A percentile compares a stretch with the other conserved stretches of the same genome.
Evolutionary conservation across 352 stramenopile genomes (phyloP).

Genomic region (Lagenidium giganteum): DNA sequence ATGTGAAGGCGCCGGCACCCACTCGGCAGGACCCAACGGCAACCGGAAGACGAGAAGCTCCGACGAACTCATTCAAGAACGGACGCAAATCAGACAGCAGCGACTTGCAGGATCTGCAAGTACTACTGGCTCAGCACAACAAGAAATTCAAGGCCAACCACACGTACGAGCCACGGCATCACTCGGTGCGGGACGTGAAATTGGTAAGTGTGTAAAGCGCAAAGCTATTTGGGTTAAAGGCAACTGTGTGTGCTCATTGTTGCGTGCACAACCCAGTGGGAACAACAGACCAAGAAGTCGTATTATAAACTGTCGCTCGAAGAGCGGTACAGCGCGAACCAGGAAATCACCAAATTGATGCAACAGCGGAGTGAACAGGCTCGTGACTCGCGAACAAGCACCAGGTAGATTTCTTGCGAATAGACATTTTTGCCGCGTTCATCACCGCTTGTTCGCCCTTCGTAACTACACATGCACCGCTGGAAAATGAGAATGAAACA

Average conservation of each 20-base stretch:
- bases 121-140: conserved; percentile 64
- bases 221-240: background rate
- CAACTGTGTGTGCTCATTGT: conserved; percentile 2
- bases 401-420: conserved; percentile 13
- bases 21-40: too few species aligned
- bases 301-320: conserved; percentile 66
- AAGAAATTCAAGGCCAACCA: conserved; percentile 71
- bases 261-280: conserved; percentile 59
- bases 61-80: background rate
- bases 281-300: conserved; percentile 53
- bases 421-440: conserved; percentile 2
- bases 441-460: too few species aligned
- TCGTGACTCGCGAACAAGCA: conserved; percentile 1
- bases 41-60: background rate
- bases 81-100: conserved; percentile 1
- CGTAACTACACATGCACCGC: too few species aligned
- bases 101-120: conserved; percentile 36
- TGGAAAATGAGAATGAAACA: too few species aligned
- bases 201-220: conserved; percentile 46
- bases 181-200: conserved; percentile 72
- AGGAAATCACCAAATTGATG: conserved; percentile 58
- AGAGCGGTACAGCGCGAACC: conserved; percentile 54
- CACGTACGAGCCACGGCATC: conserved; percentile 72
- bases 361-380: conserved; percentile 16
- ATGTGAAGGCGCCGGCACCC: too few species aligned